These are phyloP conservation scores for Neopestalotiopsis clavispora DNA, from an alignment of 2,329 filamentous ascomycete species.

Conservation along the genomic window DNA sequence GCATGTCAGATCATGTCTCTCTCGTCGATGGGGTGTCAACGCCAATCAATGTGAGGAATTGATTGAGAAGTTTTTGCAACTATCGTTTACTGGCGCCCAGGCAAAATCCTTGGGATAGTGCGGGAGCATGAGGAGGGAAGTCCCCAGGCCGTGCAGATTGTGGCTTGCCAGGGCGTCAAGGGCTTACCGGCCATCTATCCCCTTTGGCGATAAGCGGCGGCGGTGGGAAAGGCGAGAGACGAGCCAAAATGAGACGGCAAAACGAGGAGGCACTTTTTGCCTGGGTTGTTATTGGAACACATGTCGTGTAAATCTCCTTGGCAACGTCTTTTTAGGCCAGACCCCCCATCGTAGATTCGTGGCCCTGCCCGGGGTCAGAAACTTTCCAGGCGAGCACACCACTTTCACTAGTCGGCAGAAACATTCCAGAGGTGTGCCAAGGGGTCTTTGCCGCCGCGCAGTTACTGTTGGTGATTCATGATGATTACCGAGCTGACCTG, in stretches of 20 bases:
- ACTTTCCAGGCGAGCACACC: not conserved
- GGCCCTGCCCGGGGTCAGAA: not conserved
- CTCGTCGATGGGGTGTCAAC: not conserved
- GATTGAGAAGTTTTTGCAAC: not conserved
- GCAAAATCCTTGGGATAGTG: not conserved
- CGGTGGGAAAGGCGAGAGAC: too few relatives aligned
- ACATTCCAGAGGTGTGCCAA: not conserved
- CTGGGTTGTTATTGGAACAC: slow-evolving; percentile 7
- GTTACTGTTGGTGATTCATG: not conserved
- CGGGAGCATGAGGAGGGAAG: not conserved
- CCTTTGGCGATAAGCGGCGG: slow-evolving; percentile 9
- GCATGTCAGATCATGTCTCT: slow-evolving; percentile 14
- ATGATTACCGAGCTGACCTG: not conserved
- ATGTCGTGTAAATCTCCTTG: slow-evolving; percentile 7
- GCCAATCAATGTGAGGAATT: not conserved
- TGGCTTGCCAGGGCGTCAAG: not conserved
- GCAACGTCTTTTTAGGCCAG: slow-evolving; percentile 8
- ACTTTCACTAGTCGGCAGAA: not conserved
- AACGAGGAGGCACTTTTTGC: not conserved
- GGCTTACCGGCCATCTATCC: slow-evolving; percentile 4
- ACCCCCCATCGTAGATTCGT: not conserved
- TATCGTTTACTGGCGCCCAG: not conserved
- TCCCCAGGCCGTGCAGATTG: slow-evolving; percentile 4
- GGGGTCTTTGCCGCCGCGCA: not conserved
- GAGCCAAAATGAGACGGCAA: too few relatives aligned